Evolutionary conservation across 2,329 filamentous ascomycete genomes (phyloP).

Genomic region (Pseudogymnoascus destructans): DNA sequence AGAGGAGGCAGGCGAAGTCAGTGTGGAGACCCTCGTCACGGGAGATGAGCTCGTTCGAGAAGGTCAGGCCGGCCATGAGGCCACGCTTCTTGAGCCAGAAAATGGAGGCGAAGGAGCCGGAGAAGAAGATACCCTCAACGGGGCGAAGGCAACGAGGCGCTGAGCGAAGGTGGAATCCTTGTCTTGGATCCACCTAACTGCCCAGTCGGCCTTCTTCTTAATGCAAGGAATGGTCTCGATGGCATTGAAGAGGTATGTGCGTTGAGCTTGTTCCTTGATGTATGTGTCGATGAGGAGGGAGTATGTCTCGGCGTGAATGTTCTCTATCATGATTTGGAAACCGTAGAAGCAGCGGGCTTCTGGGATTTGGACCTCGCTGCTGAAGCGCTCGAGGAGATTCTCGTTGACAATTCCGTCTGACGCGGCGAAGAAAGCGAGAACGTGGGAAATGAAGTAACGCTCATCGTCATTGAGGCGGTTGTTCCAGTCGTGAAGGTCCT

Average conservation of each 20-base stretch:
- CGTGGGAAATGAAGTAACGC: slow-evolving; percentile 96
- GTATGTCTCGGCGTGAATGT: slow-evolving; percentile 99
- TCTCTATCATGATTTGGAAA: slow-evolving; percentile 99
- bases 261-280: slow-evolving; percentile 93
- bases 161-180: slow-evolving; percentile 88
- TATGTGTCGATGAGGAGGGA: slow-evolving; percentile 98
- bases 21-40: slow-evolving; percentile 99
- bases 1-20: slow-evolving; percentile 93
- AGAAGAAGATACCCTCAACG: slow-evolving; percentile 99
- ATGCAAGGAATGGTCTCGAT: slow-evolving; percentile 99
- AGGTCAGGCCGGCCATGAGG: slow-evolving; percentile 94
- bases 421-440: slow-evolving; percentile 96
- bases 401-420: slow-evolving; percentile 99
- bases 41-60: slow-evolving; percentile 99
- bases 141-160: slow-evolving; percentile 91
- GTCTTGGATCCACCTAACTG: slow-evolving; percentile 86
- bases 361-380: slow-evolving; percentile 87
- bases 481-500: slow-evolving; percentile 99
- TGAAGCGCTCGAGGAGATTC: slow-evolving; percentile 97
- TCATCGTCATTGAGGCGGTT: slow-evolving; percentile 94
- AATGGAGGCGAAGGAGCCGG: slow-evolving; percentile 93
- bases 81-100: slow-evolving; percentile 99
- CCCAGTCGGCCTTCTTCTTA: slow-evolving; percentile 97
- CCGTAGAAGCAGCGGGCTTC: slow-evolving; percentile 99
- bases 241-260: slow-evolving; percentile 90